A percentile compares a stretch with the other conserved stretches of the same genome.
Evolutionary conservation across 768 basidiomycete species (phyloP).

Genomic region (Pleurotus platypus): DNA sequence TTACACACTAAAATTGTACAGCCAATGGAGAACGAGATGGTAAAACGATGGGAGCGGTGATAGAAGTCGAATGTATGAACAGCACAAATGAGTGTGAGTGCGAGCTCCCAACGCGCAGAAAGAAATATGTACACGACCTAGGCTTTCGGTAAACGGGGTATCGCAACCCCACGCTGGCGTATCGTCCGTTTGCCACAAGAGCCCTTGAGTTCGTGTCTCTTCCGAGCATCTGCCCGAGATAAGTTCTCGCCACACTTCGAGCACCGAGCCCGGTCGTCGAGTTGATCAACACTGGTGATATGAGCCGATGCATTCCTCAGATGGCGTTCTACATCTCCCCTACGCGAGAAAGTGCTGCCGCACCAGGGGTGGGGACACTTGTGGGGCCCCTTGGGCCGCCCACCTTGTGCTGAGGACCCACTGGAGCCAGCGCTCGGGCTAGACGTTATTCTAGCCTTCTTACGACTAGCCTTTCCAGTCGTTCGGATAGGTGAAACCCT

Average conservation of each 20-base stretch:
- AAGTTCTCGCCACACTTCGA: conserved; percentile 6
- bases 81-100: not conserved
- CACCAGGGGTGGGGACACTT: conserved; percentile 4
- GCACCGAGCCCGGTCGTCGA: conserved; percentile 6
- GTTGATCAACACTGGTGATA: not conserved
- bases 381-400: not conserved
- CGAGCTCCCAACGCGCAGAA: not conserved
- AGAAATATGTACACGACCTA: not conserved
- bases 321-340: conserved; percentile 3
- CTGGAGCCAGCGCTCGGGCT: not conserved
- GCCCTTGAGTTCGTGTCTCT: conserved; percentile 5
- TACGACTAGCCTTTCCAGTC: not conserved
- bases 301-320: conserved; percentile 4
- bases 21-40: not conserved
- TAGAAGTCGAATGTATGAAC: conserved; percentile 1
- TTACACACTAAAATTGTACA: not conserved
- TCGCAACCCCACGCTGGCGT: not conserved
- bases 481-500: conserved; percentile 1
- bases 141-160: conserved; percentile 4
- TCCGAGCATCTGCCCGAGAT: conserved; percentile 5
- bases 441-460: not conserved
- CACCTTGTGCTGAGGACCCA: not conserved
- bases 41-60: not conserved
- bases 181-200: conserved; percentile 7
- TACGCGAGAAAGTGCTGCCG: conserved; percentile 1